phyloP scores from a whole-genome alignment of 192 early-diverging fungal genomes.

The Kappamyces sp. region DNA sequence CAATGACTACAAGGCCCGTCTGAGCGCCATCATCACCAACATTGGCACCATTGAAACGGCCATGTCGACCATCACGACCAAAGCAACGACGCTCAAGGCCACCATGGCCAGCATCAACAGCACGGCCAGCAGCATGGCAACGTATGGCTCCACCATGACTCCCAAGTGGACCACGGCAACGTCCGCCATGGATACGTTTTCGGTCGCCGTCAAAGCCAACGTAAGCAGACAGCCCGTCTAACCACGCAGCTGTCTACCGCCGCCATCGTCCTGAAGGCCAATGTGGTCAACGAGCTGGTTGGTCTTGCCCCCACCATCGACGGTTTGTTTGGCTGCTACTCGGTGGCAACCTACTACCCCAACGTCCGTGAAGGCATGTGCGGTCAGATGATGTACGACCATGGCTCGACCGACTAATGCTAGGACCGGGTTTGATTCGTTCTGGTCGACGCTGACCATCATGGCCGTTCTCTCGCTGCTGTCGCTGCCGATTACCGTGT shows the following conservation, averaged over 20 bases:
- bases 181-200: background rate
- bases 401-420: no score
- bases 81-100: no score
- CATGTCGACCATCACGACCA: no score
- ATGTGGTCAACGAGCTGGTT: slow-evolving; percentile 1
- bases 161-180: no score
- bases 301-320: background rate
- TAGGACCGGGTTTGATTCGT: background rate
- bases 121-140: no score
- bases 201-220: background rate
- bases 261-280: background rate
- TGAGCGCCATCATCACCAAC: no score
- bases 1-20: no score
- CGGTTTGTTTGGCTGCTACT: background rate
- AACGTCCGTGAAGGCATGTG: slow-evolving; percentile 7
- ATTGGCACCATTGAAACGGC: no score
- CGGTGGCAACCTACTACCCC: background rate
- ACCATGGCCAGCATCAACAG: no score
- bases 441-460: slow-evolving; percentile 1
- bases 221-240: background rate
- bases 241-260: background rate
- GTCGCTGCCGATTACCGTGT: slow-evolving; percentile 1
- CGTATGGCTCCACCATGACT: no score
- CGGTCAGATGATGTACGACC: background rate
- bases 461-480: slow-evolving; percentile 2